These are phyloP conservation scores for Coemansia sp. DNA, from an alignment of 192 early-diverging fungal genomes.

Conservation along the genomic window DNA sequence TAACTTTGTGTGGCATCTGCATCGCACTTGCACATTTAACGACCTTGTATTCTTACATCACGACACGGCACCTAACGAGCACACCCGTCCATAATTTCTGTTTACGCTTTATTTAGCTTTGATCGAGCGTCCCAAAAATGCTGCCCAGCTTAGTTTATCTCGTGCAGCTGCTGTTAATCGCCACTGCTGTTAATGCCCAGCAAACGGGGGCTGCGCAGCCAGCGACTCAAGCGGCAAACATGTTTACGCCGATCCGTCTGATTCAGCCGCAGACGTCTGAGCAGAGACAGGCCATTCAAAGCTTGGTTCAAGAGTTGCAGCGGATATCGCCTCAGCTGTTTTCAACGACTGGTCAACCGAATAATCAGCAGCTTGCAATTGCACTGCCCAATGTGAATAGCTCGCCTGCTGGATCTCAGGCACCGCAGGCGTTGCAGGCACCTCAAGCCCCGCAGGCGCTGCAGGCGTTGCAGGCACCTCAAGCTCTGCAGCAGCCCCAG, in stretches of 20 bases:
- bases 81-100: too few species aligned
- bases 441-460: not conserved
- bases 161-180: slow-evolving; percentile 1
- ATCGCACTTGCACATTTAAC: not conserved
- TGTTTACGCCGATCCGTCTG: slow-evolving; percentile 44
- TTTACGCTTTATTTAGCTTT: not conserved
- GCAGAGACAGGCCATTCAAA: slow-evolving; percentile 47
- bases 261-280: slow-evolving; percentile 46
- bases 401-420: not conserved
- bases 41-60: slow-evolving; percentile 5
- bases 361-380: slow-evolving; percentile 35
- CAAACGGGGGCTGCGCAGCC: not conserved
- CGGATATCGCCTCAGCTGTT: slow-evolving; percentile 41
- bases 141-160: not conserved
- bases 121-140: slow-evolving; percentile 1
- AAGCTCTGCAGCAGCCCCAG: slow-evolving; percentile 8
- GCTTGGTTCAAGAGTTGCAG: slow-evolving; percentile 45
- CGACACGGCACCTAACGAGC: not conserved
- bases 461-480: not conserved
- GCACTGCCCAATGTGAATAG: slow-evolving; percentile 20
- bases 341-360: slow-evolving; percentile 24
- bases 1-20: not conserved
- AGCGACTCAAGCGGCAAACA: slow-evolving; percentile 1
- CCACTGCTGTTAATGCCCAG: slow-evolving; percentile 1
- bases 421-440: not conserved